Conservation (phyloP, 768 basidiomycete genomes). For the Tremella mesenterica region DNA sequence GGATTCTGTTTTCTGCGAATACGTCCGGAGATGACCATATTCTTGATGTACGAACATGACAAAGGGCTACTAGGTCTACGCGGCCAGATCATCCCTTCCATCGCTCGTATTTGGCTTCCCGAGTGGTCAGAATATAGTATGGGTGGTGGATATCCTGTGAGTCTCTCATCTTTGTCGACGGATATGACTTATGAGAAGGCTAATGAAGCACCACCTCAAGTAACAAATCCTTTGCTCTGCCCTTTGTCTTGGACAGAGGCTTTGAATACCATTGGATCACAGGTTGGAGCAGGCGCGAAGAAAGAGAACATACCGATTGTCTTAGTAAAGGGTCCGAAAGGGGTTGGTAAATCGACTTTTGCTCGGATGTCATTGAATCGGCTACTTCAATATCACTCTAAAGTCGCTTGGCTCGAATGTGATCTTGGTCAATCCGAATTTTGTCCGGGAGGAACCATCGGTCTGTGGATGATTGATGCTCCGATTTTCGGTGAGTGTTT, state of each 20-base stretch:
- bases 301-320: constrained; percentile 46
- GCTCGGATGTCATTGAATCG: constrained; percentile 63
- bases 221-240: too few species aligned
- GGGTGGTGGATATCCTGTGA: constrained; percentile 49
- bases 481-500: constrained; percentile 59
- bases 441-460: constrained; percentile 73
- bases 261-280: constrained; percentile 46
- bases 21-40: constrained; percentile 46
- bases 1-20: not conserved
- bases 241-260: constrained; percentile 32
- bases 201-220: constrained; percentile 16
- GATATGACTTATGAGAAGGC: constrained; percentile 12
- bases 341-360: constrained; percentile 84
- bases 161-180: constrained; percentile 18
- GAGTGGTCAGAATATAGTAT: constrained; percentile 41
- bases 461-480: constrained; percentile 61
- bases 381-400: constrained; percentile 55
- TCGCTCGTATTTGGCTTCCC: constrained; percentile 54
- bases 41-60: constrained; percentile 54
- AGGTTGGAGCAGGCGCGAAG: constrained; percentile 6
- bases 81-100: constrained; percentile 57
- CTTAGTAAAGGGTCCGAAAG: constrained; percentile 75
- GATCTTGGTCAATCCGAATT: constrained; percentile 94
- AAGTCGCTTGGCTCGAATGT: constrained; percentile 85
- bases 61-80: constrained; percentile 62